Base-by-base conservation (phyloP, 768 basidiomycete species). In the Naganishia randhawae region DNA sequence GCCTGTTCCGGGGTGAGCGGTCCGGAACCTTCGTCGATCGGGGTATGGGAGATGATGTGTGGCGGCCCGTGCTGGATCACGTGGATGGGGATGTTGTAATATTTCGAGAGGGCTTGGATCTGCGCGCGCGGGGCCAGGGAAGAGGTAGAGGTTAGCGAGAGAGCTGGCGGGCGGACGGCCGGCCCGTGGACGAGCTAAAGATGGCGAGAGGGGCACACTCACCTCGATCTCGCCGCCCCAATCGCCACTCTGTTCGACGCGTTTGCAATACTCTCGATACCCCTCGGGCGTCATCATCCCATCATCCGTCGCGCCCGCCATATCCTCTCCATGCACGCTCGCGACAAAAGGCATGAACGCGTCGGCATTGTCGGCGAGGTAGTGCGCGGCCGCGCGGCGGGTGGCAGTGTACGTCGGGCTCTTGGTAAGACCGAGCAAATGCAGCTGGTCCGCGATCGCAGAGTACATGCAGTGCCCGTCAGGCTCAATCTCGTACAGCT, bases 171-270 rank as follows among this genome's bases (percentile, higher is more conserved):
- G 14, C 22, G 25, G 25, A 27, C 17, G 9, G 6, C 10, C 22
- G 17, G 65, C 16, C 19, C 37, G 37, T 27, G 19, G 17, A 22
- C 39, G n/a, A 62, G 10, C 7, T 65, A 10, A 54, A 9, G 7
- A 32, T n/a, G 37, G 25, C 5, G 14, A 68, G 32, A 13, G 39
- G 33, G 41, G 35, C 32, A 50, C 65, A 75, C 81, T 64, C 35
- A 82, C 81, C 77, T 98, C 96, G 8, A 92, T 94, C 81, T 98
- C 93, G 39, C 96, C 95, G 55, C 96, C 96, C 96, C 96, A 98
- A 33, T 87, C 85, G n/a, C 86, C 88, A 27, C 92, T 94, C 76
- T 88, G 84, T 48, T 87, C 86, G 32, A 99, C 87, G 13, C 84
- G 83, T 66, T 81, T 79, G 77, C 93, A 96, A 77, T 99, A 98